phyloP scores from a whole-genome alignment of 1,139 yeast genomes.

The Protomyces macrosporus region DNA sequence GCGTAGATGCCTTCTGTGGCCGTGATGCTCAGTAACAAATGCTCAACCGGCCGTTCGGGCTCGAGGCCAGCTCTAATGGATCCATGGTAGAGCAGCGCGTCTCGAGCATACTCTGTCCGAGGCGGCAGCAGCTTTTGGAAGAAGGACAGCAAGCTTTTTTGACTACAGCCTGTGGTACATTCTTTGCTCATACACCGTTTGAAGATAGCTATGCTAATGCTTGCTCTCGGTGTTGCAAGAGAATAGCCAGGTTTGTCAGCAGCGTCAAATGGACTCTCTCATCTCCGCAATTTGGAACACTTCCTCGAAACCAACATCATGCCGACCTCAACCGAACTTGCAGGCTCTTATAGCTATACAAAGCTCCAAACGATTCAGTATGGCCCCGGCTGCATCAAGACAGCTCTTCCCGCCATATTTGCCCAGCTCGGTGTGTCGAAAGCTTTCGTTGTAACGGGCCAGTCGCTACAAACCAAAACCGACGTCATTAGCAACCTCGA shows the following conservation, averaged over 20 bases:
- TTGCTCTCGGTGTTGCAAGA: background rate
- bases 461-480: slow-evolving; percentile 24
- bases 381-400: slow-evolving; percentile 8
- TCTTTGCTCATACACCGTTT: background rate
- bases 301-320: background rate
- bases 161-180: background rate
- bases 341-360: slow-evolving; percentile 15
- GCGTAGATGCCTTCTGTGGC: background rate
- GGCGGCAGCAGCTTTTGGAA: background rate
- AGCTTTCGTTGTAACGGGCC: slow-evolving; percentile 44
- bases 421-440: slow-evolving; percentile 1
- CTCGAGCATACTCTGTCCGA: background rate
- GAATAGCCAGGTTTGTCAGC: background rate
- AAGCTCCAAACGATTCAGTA: slow-evolving; percentile 15
- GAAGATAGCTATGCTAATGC: background rate
- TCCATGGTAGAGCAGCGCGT: background rate
- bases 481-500: slow-evolving; percentile 8
- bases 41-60: background rate
- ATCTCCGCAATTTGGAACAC: background rate
- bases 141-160: background rate
- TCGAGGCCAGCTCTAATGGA: no score
- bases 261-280: background rate
- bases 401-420: slow-evolving; percentile 10
- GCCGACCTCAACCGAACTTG: background rate
- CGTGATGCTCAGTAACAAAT: background rate